A percentile compares a stretch with the other conserved stretches of the same genome.
Evolutionary conservation across 139 green algal species (phyloP).

Genomic region (Auxenochlorella protothecoides): DNA sequence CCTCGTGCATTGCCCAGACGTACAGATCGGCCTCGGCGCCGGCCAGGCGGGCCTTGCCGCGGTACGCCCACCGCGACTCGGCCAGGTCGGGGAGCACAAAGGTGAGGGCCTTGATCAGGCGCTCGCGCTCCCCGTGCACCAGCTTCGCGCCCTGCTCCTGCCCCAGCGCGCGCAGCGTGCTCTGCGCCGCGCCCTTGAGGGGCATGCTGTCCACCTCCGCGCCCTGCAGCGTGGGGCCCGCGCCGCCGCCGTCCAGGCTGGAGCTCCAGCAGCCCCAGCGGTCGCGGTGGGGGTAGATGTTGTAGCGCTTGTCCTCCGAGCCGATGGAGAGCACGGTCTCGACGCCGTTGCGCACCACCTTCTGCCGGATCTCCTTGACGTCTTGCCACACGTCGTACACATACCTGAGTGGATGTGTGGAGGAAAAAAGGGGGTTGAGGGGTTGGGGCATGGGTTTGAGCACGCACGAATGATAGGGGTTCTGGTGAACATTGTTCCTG

Average conservation of each 20-base stretch:
- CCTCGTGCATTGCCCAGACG: neutral
- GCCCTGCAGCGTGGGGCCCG: slow-evolving; percentile 1
- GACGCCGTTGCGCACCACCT: slow-evolving; percentile 27
- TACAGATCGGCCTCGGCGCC: neutral
- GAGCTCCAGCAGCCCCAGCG: neutral
- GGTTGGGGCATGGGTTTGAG: no score
- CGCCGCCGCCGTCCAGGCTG: neutral
- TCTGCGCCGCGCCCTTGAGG: neutral
- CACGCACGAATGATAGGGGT: no score
- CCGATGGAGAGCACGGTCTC: slow-evolving; percentile 24
- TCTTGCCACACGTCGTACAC: slow-evolving; percentile 30
- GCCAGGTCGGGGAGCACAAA: slow-evolving; percentile 38
- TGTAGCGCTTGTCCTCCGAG: slow-evolving; percentile 1
- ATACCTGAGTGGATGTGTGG: slow-evolving; percentile 6
- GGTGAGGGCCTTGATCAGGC: slow-evolving; percentile 4
- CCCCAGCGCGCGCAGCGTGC: neutral
- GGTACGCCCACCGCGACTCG: slow-evolving; percentile 27
- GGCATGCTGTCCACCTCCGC: neutral
- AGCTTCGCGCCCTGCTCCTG: neutral
- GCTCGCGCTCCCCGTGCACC: slow-evolving; percentile 9
- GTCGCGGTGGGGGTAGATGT: slow-evolving; percentile 10
- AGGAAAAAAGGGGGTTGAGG: no score
- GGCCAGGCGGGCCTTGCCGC: slow-evolving; percentile 5
- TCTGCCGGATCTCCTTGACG: slow-evolving; percentile 20
- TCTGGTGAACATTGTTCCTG: no score